Percentiles rank a stretch among this genome's conserved stretches.
These are phyloP conservation scores for Xanthoconium separans DNA, from an alignment of 1,284 basidiomycete genomes.

Conservation along the genomic window DNA sequence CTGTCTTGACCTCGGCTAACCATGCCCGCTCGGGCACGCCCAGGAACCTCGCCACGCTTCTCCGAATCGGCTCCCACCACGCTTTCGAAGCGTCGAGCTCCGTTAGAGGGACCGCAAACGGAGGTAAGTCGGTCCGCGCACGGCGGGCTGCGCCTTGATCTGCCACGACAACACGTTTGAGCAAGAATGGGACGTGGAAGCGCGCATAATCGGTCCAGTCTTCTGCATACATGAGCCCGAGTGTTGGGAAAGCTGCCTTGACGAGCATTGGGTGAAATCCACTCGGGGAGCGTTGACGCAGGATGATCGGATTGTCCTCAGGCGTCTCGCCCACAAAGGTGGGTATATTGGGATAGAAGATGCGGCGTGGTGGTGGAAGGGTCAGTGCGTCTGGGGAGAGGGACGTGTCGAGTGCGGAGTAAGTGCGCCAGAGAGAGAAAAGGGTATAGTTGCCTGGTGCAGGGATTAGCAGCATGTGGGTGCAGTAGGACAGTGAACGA, in stretches of 20 bases:
- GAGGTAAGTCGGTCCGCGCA: conserved; percentile 33
- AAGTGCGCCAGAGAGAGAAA: conserved; percentile 77
- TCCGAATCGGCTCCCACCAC: conserved; percentile 76
- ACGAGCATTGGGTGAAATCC: conserved; percentile 64
- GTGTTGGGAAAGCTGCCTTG: conserved; percentile 72
- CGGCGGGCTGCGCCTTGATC: conserved; percentile 68
- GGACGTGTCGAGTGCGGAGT: conserved; percentile 62
- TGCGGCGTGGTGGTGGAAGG: conserved; percentile 66
- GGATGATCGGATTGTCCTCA: conserved; percentile 42
- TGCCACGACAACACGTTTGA: conserved; percentile 74
- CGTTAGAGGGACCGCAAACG: conserved; percentile 61
- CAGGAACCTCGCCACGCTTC: conserved; percentile 53
- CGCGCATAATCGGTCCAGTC: conserved; percentile 77
- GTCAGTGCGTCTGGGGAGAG: conserved; percentile 51
- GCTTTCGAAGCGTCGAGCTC: conserved; percentile 49
- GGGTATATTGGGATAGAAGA: conserved; percentile 68
- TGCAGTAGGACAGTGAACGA: conserved; percentile 21
- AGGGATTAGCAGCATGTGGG: neutral
- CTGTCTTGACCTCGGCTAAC: conserved; percentile 37
- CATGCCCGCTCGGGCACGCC: conserved; percentile 34
- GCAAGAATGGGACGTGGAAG: conserved; percentile 66
- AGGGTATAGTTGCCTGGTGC: conserved; percentile 66
- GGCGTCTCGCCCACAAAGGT: conserved; percentile 56
- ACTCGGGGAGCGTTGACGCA: conserved; percentile 46
- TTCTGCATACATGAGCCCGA: conserved; percentile 63